Conservation (phyloP, 1,139 yeast genomes). For the Yamadazyma kanchanaburiensis region DNA sequence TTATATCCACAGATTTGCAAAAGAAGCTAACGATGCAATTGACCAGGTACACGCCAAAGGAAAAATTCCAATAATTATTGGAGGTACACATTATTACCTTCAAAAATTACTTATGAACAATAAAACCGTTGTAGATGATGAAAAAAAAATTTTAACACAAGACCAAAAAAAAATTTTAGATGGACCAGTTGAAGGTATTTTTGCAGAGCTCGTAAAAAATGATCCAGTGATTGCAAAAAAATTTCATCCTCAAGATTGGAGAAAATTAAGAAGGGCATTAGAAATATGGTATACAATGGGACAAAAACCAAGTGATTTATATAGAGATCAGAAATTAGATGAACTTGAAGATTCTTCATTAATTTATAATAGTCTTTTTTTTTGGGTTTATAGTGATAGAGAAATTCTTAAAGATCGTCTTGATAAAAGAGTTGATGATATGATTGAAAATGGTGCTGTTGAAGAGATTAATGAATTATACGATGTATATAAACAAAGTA, state of each 20-base stretch:
- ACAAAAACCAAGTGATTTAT: constrained; percentile 65
- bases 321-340: constrained; percentile 53
- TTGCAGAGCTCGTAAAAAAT: constrained; percentile 40
- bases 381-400: constrained; percentile 84
- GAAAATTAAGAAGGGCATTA: constrained; percentile 76
- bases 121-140: constrained; percentile 46
- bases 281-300: constrained; percentile 75
- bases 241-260: constrained; percentile 86
- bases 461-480: constrained; percentile 65
- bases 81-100: constrained; percentile 94
- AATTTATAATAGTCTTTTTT: constrained; percentile 63
- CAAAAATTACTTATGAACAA: constrained; percentile 74
- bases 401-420: constrained; percentile 57
- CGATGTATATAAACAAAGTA: constrained; percentile 30
- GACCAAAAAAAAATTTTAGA: constrained; percentile 51
- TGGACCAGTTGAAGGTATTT: constrained; percentile 52
- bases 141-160: constrained; percentile 20
- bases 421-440: constrained; percentile 76
- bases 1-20: constrained; percentile 73
- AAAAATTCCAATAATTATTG: constrained; percentile 83
- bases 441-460: constrained; percentile 69
- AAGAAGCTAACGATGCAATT: constrained; percentile 61
- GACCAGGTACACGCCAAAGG: constrained; percentile 66
- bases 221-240: constrained; percentile 78
- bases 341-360: constrained; percentile 46